phyloP scores from a whole-genome alignment of 202 grass and related monocot species.

The Brachypodium distachyon region DNA sequence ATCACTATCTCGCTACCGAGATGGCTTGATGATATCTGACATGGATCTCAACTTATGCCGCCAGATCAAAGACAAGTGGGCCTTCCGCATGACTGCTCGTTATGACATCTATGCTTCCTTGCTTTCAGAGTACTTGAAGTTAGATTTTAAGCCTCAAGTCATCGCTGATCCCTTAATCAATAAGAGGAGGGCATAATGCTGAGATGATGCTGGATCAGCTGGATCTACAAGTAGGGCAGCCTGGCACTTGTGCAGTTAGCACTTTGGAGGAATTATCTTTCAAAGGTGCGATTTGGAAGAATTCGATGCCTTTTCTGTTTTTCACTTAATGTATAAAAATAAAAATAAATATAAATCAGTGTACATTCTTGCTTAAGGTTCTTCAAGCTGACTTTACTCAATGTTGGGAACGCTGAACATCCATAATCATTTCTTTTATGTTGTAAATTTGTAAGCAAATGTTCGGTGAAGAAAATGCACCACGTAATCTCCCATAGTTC shows the following conservation, averaged over 20 bases:
- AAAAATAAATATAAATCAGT: neutral
- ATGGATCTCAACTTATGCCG: constrained; percentile 95
- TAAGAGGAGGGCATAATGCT: constrained; percentile 35
- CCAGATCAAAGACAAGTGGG: constrained; percentile 98
- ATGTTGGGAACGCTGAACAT: neutral
- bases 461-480: neutral
- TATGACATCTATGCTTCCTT: constrained; percentile 75
- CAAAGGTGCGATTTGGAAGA: neutral
- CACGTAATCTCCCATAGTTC: neutral
- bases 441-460: neutral
- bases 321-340: constrained; percentile 20
- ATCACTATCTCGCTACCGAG: constrained; percentile 65
- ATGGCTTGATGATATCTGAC: constrained; percentile 85
- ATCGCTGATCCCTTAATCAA: constrained; percentile 65
- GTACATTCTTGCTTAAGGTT: neutral
- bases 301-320: neutral
- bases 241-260: neutral
- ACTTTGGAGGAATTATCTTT: constrained; percentile 1
- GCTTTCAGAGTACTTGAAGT: constrained; percentile 65
- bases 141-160: constrained; percentile 68
- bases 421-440: neutral
- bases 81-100: constrained; percentile 90
- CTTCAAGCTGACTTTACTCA: neutral
- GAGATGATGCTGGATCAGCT: neutral
- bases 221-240: neutral